Base-by-base conservation (phyloP, 495 filamentous ascomycete species). In the Penicilliopsis zonata region DNA sequence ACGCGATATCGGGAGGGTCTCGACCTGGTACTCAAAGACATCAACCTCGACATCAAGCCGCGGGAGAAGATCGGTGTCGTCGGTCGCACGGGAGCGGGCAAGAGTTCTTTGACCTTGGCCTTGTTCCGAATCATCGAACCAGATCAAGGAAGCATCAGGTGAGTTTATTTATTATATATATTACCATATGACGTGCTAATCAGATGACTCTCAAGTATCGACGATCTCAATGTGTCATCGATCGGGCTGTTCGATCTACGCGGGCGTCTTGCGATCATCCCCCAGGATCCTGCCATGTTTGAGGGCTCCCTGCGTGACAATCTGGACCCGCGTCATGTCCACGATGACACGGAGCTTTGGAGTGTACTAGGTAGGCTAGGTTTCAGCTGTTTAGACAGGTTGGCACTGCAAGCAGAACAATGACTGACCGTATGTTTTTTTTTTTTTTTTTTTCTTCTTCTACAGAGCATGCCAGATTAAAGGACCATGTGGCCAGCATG, bases 51-150 rank as follows among this genome's bases (percentile, higher is more conserved):
- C 42, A 93, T 98, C 61, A 90, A 88, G 58, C 76, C 88, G 20
- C 86, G 80, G 51, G 90, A 98, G 65, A 98, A 98, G 69, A 84
- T 98, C 55, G 90, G 90, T 38, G 88, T 98, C 17, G 90, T 98
- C 26, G 90, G 90, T 43, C 80, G 90, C 13, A 98, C 90, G 7
- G 90, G 90, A 45, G 90, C 90, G 27, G 90, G 90, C 49, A 98
- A 98, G 63, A 94, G 85, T 38, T 94, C 87, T 4, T 66, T 98
- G 45, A 95, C 92, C 3, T 65, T 96, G 44, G 79, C 87, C 12
- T 69, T 99, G 18, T 99, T 99, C 68, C 75, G 92, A 26, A 88
- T 99, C 40, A 96, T 99, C 41, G 90, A 99, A 53, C 70, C 86
- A 2, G 67, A 64, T 37, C 63, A 71, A 26, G 90, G 90, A 31